Evolutionary conservation across 192 early-diverging fungal genomes (phyloP), one percentile per base, ranked within the genome.

Genomic region (Coemansia sp.): DNA sequence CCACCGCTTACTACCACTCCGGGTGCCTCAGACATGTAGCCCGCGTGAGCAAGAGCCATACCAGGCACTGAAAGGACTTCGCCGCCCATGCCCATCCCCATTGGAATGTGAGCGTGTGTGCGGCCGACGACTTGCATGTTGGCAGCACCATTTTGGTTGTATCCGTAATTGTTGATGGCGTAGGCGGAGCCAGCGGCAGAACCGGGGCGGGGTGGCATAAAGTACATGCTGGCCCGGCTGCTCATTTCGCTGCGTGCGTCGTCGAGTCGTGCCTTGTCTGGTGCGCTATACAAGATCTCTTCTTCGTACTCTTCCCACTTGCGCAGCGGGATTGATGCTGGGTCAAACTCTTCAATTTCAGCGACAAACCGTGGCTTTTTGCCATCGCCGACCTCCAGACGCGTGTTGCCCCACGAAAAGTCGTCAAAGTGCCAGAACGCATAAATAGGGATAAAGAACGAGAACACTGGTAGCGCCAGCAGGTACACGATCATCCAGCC

Each of bases 381-480:
- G 75, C 95, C 94, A 49, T 92, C 91, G 72, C 94, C 92, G 17
- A 95, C 87, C 9, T 96, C 94, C 58, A 93, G 62, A 81, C 97
- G 92, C 32, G 97, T 99, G 78, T 95, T 97, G 74, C 96, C 98
- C 98, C 98, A 99, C 35, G 95, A 96, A 70, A 99, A 99, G 78
- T 99, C 96, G 79, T 99, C 98, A 86, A 98, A 96, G 87, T 98
- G 96, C 98, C 98, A 99, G 88, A 98, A 99, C 6, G 98, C 87
- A 70, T 99, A 99, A 38, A 95, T 71, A 32, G 92, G 93, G 59
- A 94, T 89, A 59, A 90, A 92, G 74, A 94, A 91, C n/a, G 90
- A 89, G 69, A 96, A 98, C 26, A 97, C 88, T 1, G 96, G 96
- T 70, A 97, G 88, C 10, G 97, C 95, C 50, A 97, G 72, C 60